A percentile compares a stretch with the other conserved stretches of the same genome.
Evolutionary conservation across 192 early-diverging fungal species (phyloP).

Genomic region (Geranomyces variabilis): DNA sequence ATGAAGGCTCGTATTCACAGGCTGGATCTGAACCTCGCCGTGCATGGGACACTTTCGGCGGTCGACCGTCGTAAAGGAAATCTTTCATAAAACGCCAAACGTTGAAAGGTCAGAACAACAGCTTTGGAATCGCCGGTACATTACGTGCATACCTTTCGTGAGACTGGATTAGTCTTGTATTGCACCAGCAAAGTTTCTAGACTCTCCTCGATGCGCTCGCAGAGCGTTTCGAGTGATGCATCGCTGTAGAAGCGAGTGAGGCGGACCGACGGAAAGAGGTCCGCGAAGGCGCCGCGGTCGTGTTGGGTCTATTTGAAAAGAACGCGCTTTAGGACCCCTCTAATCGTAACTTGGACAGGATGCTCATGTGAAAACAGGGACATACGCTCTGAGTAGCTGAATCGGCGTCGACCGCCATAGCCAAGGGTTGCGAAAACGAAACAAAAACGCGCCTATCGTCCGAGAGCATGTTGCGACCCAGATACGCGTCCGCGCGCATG

Average conservation of each 20-base stretch:
- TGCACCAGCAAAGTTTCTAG: conserved; percentile 50
- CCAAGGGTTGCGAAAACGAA: conserved; percentile 54
- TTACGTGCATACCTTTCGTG: conserved; percentile 9
- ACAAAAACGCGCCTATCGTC: conserved; percentile 25
- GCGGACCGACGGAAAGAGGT: conserved; percentile 44
- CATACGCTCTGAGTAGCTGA: conserved; percentile 15
- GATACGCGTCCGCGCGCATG: conserved; percentile 40
- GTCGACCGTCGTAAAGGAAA: conserved; percentile 68
- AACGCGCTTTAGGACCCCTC: no score
- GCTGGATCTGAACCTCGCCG: conserved; percentile 62
- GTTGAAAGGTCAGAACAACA: background rate
- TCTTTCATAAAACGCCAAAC: conserved; percentile 32
- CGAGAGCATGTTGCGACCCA: conserved; percentile 16
- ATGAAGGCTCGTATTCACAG: conserved; percentile 39
- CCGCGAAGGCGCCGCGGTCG: conserved; percentile 35
- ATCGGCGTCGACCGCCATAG: conserved; percentile 9
- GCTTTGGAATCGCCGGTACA: background rate
- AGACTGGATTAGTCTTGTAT: conserved; percentile 36
- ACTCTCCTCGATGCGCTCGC: conserved; percentile 20
- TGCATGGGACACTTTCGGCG: conserved; percentile 64
- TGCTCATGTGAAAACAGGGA: background rate
- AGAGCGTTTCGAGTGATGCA: conserved; percentile 18
- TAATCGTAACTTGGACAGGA: background rate
- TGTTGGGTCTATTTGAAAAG: conserved; percentile 19
- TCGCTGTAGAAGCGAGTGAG: conserved; percentile 49